phyloP scores from a whole-genome alignment of 164 flowering plant genomes.

The Magnolia kwangsiensis region DNA sequence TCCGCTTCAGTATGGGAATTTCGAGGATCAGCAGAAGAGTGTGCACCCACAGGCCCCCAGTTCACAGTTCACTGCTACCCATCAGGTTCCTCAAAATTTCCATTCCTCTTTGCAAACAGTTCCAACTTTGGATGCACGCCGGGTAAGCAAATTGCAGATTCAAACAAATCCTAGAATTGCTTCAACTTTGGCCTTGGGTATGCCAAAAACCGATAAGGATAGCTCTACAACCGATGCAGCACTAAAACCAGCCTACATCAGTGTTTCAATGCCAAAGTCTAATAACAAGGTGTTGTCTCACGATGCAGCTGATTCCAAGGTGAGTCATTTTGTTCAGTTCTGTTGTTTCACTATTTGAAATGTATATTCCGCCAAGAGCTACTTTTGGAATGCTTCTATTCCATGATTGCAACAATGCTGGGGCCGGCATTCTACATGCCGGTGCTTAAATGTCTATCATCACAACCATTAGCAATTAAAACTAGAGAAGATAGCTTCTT shows the following conservation, averaged over 20 bases:
- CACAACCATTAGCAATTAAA: background rate
- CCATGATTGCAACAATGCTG: no score
- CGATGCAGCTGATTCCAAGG: conserved; percentile 73
- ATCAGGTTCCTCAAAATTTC: conserved; percentile 50
- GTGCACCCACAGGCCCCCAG: conserved; percentile 37
- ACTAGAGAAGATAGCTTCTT: no score
- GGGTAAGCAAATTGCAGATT: conserved; percentile 78
- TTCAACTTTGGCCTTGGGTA: conserved; percentile 54
- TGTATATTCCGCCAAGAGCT: conserved; percentile 1
- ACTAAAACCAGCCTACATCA: conserved; percentile 73
- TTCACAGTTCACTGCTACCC: conserved; percentile 41
- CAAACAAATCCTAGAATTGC: conserved; percentile 94
- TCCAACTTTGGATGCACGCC: conserved; percentile 55
- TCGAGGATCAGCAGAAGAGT: conserved; percentile 46
- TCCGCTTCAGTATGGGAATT: conserved; percentile 40
- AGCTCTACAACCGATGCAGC: conserved; percentile 36
- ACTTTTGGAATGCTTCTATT: background rate
- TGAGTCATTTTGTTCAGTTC: conserved; percentile 16
- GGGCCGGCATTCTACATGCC: no score
- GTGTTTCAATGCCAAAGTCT: conserved; percentile 63
- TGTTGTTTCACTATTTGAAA: no score
- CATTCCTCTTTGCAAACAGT: conserved; percentile 45
- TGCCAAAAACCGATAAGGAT: conserved; percentile 56
- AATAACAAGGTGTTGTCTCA: conserved; percentile 33
- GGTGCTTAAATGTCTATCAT: background rate